phyloP scores from a whole-genome alignment of 75 land plant genomes.

The Cupressus sempervirens region DNA sequence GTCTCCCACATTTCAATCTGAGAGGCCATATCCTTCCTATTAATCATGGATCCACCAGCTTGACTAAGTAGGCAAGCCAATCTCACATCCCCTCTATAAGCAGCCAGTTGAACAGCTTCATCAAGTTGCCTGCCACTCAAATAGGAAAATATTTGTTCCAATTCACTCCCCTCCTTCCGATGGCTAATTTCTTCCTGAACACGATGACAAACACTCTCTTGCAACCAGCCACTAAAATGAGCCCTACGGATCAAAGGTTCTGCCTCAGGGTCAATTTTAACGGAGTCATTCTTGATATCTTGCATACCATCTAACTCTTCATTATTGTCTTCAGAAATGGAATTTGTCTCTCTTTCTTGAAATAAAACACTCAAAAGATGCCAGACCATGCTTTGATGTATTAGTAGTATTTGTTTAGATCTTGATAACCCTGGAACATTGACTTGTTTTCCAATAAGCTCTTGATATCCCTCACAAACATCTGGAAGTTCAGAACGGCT shows the following conservation, averaged over 20 bases:
- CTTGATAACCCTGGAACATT: slow-evolving; percentile 57
- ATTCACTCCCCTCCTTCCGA: slow-evolving; percentile 38
- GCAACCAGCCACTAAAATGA: slow-evolving; percentile 88
- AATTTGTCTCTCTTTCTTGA: slow-evolving; percentile 41
- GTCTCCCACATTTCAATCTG: slow-evolving; percentile 84
- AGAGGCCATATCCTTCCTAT: slow-evolving; percentile 61
- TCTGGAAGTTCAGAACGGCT: slow-evolving; percentile 44
- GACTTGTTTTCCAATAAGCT: slow-evolving; percentile 62
- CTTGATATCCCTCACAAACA: slow-evolving; percentile 66
- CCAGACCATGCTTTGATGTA: slow-evolving; percentile 91
- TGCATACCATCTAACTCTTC: slow-evolving; percentile 56
- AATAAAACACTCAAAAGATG: slow-evolving; percentile 82
- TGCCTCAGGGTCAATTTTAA: slow-evolving; percentile 54
- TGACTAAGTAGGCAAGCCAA: slow-evolving; percentile 84
- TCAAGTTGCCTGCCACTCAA: slow-evolving; percentile 86
- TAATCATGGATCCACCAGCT: slow-evolving; percentile 77
- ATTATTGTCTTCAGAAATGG: slow-evolving; percentile 23
- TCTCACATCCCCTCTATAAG: slow-evolving; percentile 79
- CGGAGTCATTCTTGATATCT: slow-evolving; percentile 41
- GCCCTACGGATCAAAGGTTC: slow-evolving; percentile 76
- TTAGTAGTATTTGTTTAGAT: slow-evolving; percentile 43
- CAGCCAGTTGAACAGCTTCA: slow-evolving; percentile 77
- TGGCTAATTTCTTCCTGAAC: slow-evolving; percentile 69
- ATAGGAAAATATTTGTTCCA: slow-evolving; percentile 73
- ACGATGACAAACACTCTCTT: slow-evolving; percentile 76